A percentile compares a stretch with the other conserved stretches of the same genome.
Evolutionary conservation across 768 basidiomycete species (phyloP).

Genomic region (Podaxis mareebaensis): DNA sequence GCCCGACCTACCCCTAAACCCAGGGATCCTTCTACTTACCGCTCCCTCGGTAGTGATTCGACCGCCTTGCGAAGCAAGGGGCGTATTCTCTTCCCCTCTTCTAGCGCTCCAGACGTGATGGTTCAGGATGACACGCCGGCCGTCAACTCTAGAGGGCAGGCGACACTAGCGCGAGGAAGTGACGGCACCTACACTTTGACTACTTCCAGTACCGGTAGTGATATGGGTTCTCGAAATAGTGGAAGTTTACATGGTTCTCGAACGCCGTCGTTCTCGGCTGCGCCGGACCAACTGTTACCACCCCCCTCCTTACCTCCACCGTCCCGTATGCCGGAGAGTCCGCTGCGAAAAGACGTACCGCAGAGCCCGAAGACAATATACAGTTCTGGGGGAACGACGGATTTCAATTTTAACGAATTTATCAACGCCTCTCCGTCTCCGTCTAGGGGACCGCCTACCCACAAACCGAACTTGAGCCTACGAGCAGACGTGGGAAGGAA

Average conservation of each 20-base stretch:
- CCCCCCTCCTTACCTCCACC: slow-evolving; percentile 19
- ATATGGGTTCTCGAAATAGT: slow-evolving; percentile 25
- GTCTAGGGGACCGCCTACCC: slow-evolving; percentile 34
- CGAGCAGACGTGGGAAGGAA: slow-evolving; percentile 66
- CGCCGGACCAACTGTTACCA: slow-evolving; percentile 26
- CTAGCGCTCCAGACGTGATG: slow-evolving; percentile 7
- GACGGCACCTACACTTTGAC: slow-evolving; percentile 46
- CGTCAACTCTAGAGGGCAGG: slow-evolving; percentile 15
- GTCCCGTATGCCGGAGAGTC: slow-evolving; percentile 20
- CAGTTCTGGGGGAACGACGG: slow-evolving; percentile 26
- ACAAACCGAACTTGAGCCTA: slow-evolving; percentile 48
- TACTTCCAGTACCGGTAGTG: slow-evolving; percentile 40
- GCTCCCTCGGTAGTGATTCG: slow-evolving; percentile 53
- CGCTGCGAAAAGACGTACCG: slow-evolving; percentile 15
- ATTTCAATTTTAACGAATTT: slow-evolving; percentile 72
- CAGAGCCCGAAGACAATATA: slow-evolving; percentile 18
- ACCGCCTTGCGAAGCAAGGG: slow-evolving; percentile 43
- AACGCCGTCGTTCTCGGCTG: slow-evolving; percentile 1
- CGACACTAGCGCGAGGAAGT: slow-evolving; percentile 32
- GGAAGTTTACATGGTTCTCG: slow-evolving; percentile 17
- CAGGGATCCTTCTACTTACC: slow-evolving; percentile 57
- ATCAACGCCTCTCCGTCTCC: slow-evolving; percentile 74
- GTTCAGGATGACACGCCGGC: background rate
- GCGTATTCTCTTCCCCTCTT: slow-evolving; percentile 67
- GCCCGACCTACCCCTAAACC: slow-evolving; percentile 59